A percentile compares a stretch with the other conserved stretches of the same genome.
Evolutionary conservation across 2,329 filamentous ascomycete genomes (phyloP).

Genomic region (Botrytis cinerea): DNA sequence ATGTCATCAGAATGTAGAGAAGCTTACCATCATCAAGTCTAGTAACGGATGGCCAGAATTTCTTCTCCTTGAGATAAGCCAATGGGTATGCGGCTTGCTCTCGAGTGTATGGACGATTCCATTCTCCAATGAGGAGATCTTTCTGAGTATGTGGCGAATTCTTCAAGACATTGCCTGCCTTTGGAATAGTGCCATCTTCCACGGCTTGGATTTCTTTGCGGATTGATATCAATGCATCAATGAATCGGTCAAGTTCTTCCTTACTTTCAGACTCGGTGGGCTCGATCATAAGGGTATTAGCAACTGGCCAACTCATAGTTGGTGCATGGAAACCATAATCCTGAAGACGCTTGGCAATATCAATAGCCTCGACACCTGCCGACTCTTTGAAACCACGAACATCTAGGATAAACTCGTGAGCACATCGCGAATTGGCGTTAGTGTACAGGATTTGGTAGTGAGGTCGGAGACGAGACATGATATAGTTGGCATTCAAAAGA

Average conservation of each 20-base stretch:
- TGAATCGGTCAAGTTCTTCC: conserved; percentile 90
- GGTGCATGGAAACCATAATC: conserved; percentile 98
- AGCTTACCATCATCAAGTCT: conserved; percentile 82
- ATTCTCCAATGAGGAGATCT: conserved; percentile 74
- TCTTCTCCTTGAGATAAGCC: conserved; percentile 84
- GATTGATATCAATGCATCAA: conserved; percentile 85
- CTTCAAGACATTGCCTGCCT: conserved; percentile 81
- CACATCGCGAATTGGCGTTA: conserved; percentile 83
- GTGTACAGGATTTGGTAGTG: conserved; percentile 94
- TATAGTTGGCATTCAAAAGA: conserved; percentile 96
- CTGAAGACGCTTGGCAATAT: conserved; percentile 93
- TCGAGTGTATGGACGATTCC: conserved; percentile 79
- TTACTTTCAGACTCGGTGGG: conserved; percentile 93
- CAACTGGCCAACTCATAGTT: conserved; percentile 95
- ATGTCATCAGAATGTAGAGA: conserved; percentile 24
- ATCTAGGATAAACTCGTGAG: conserved; percentile 97
- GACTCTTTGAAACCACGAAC: conserved; percentile 80
- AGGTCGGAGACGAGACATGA: conserved; percentile 80
- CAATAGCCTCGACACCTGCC: conserved; percentile 84
- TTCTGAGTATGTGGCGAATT: conserved; percentile 83
- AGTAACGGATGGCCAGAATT: conserved; percentile 92
- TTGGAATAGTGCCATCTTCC: conserved; percentile 75
- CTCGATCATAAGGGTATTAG: conserved; percentile 97
- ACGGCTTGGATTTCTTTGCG: conserved; percentile 80
- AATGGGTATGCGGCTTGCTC: conserved; percentile 87